Evolutionary conservation across 345 rosid species (phyloP).

Genomic region (Syzygium aqueum): DNA sequence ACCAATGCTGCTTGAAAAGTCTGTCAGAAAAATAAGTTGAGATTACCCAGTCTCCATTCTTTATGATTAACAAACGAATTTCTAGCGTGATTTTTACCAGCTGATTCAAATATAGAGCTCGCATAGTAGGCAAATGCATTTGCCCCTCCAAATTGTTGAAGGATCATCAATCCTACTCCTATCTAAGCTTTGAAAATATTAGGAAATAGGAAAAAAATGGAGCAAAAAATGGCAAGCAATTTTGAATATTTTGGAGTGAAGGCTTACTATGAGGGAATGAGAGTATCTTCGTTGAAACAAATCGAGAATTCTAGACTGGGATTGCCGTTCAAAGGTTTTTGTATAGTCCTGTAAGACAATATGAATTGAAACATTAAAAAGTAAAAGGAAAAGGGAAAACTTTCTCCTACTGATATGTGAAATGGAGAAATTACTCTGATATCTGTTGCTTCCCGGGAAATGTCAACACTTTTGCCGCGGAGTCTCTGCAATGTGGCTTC

Average conservation of each 20-base stretch:
- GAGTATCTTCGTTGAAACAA: constrained; percentile 31
- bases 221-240: not conserved
- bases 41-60: not conserved
- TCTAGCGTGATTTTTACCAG: constrained; percentile 16
- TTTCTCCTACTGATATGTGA: not conserved
- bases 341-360: constrained; percentile 18
- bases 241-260: not conserved
- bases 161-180: constrained; percentile 40
- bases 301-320: constrained; percentile 14
- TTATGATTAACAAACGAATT: not conserved
- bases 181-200: constrained; percentile 7
- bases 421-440: constrained; percentile 19
- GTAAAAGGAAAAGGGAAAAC: not conserved
- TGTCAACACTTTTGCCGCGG: constrained; percentile 32
- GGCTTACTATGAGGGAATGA: constrained; percentile 24
- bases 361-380: not conserved
- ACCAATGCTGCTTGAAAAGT: constrained; percentile 3
- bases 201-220: not conserved
- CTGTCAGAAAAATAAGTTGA: not conserved
- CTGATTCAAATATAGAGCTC: constrained; percentile 34
- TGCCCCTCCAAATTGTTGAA: constrained; percentile 36
- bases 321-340: constrained; percentile 7
- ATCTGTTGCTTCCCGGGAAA: constrained; percentile 36
- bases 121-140: constrained; percentile 32
- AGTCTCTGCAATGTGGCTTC: constrained; percentile 31